Conservation (phyloP, 2,329 filamentous ascomycete genomes). For the Didymella glomerata region DNA sequence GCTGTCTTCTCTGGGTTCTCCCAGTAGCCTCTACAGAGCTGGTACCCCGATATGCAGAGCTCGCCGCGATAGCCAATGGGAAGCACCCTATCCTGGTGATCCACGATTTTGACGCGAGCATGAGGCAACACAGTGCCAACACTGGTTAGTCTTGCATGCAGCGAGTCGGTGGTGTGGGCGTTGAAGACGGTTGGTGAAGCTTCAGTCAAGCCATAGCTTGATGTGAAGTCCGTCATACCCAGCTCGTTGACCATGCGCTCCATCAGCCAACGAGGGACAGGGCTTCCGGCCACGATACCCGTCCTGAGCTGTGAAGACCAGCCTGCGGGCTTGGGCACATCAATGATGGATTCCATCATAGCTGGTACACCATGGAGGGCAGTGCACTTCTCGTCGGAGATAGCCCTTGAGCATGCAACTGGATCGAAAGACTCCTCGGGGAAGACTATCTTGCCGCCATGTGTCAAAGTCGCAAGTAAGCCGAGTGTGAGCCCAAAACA, state of each 20-base stretch:
- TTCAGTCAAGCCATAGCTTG: conserved; percentile 71
- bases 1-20: conserved; percentile 77
- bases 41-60: conserved; percentile 80
- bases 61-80: conserved; percentile 75
- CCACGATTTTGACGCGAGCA: conserved; percentile 76
- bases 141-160: conserved; percentile 72
- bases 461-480: conserved; percentile 74
- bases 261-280: conserved; percentile 79
- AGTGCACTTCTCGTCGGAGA: conserved; percentile 64
- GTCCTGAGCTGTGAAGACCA: conserved; percentile 66
- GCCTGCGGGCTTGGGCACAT: conserved; percentile 56
- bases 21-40: conserved; percentile 71
- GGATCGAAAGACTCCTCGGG: conserved; percentile 77
- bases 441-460: conserved; percentile 79
- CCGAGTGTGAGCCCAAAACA: conserved; percentile 84
- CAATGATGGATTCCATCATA: conserved; percentile 77
- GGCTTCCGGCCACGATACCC: conserved; percentile 80
- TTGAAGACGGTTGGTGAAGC: conserved; percentile 84
- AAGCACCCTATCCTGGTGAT: conserved; percentile 70
- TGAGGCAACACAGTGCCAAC: conserved; percentile 82
- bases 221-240: conserved; percentile 76
- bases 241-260: conserved; percentile 73
- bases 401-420: conserved; percentile 69
- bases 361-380: conserved; percentile 83
- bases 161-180: conserved; percentile 75